A percentile compares a stretch with the other conserved stretches of the same genome.
Evolutionary conservation across 2,329 filamentous ascomycete species (phyloP).

Genomic region (Thelonectria discophora): DNA sequence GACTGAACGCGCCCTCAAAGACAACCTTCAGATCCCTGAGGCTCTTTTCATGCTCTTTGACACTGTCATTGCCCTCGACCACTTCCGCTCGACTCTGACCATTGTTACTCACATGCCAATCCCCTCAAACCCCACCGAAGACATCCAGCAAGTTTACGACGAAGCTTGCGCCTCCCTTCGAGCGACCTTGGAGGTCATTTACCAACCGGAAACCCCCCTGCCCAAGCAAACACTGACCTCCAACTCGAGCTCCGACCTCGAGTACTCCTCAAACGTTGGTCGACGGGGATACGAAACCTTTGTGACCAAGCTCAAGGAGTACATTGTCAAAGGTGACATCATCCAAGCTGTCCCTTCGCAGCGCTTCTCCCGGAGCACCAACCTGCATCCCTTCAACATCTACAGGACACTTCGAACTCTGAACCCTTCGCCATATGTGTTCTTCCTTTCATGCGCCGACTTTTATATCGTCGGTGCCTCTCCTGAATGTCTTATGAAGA

Average conservation of each 20-base stretch:
- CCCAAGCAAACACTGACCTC: conserved; percentile 70
- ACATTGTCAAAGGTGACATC: conserved; percentile 92
- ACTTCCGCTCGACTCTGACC: conserved; percentile 92
- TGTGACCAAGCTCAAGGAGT: conserved; percentile 84
- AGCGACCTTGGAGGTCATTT: conserved; percentile 75
- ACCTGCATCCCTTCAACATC: conserved; percentile 95
- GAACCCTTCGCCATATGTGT: conserved; percentile 96
- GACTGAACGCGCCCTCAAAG: conserved; percentile 88
- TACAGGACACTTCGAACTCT: conserved; percentile 96
- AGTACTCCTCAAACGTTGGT: conserved; percentile 93
- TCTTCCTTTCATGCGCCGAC: conserved; percentile 90
- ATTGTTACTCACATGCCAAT: conserved; percentile 90
- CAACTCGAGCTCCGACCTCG: conserved; percentile 73
- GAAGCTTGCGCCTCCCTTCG: conserved; percentile 66
- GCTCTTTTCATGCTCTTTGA: conserved; percentile 97
- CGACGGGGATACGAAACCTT: conserved; percentile 89
- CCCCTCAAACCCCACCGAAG: conserved; percentile 60
- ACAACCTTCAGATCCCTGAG: conserved; percentile 89
- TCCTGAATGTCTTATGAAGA: conserved; percentile 93
- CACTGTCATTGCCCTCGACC: conserved; percentile 92
- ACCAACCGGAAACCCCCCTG: conserved; percentile 77
- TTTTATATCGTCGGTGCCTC: conserved; percentile 97
- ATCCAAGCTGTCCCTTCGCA: conserved; percentile 98
- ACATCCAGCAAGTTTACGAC: conserved; percentile 57
- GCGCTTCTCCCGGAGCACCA: conserved; percentile 87